A percentile compares a stretch with the other conserved stretches of the same genome.
These are phyloP conservation scores for Crithidia brevicula DNA, from an alignment of 208 protist species.

Conservation along the genomic window DNA sequence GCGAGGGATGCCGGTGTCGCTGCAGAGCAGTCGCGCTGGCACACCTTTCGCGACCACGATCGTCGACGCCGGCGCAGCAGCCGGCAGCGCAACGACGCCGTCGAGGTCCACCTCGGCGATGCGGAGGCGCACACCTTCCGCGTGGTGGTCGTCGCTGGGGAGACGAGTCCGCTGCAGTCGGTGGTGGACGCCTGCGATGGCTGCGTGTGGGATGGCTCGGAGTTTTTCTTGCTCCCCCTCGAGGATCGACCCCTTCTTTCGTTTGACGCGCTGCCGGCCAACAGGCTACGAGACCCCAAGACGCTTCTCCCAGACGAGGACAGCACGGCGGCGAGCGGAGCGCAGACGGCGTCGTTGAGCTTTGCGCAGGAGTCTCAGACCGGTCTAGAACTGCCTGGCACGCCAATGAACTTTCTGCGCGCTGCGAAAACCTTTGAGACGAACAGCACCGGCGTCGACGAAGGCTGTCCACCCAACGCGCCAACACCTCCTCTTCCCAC, in stretches of 20 bases:
- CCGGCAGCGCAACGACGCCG: constrained; percentile 11
- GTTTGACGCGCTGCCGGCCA: constrained; percentile 2
- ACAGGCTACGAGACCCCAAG: neutral
- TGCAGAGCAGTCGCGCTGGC: constrained; percentile 9
- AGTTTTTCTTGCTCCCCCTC: constrained; percentile 44
- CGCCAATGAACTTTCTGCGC: constrained; percentile 16
- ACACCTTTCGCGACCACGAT: constrained; percentile 7
- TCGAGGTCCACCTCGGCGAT: constrained; percentile 41
- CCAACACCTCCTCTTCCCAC: neutral
- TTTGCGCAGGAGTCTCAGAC: constrained; percentile 12
- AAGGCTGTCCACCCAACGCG: neutral
- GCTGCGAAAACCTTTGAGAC: constrained; percentile 14
- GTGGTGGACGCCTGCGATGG: constrained; percentile 25
- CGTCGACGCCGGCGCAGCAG: constrained; percentile 6
- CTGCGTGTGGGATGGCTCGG: constrained; percentile 39
- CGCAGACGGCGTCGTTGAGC: constrained; percentile 1
- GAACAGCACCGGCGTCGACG: neutral
- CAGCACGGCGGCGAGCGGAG: neutral
- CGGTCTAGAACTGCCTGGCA: constrained; percentile 7
- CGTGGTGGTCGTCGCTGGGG: constrained; percentile 22
- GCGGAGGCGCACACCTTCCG: constrained; percentile 41
- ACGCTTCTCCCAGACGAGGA: constrained; percentile 9
- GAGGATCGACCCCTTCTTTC: constrained; percentile 17
- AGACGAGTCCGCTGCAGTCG: constrained; percentile 34
- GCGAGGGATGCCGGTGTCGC: neutral